A percentile compares a stretch with the other conserved stretches of the same genome.
Conservation (phyloP, 139 green algal species). For the Spirogloea muscicola region DNA sequence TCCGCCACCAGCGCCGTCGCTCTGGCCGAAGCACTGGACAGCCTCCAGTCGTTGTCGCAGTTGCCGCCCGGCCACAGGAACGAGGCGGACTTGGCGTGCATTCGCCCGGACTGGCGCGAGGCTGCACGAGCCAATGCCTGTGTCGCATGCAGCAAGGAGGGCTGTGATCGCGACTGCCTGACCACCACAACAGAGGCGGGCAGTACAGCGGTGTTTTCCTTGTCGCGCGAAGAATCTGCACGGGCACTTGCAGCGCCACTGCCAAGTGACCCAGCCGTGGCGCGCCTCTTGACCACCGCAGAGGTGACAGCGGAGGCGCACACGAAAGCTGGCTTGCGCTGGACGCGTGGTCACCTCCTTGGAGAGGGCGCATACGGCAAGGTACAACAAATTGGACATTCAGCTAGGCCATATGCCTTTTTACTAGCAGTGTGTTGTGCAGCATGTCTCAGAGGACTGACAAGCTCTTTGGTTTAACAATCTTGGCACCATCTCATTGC, state of each 20-base stretch:
- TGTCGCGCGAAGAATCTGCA: no score
- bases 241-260: not conserved
- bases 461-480: not conserved
- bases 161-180: constrained; percentile 22
- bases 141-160: constrained; percentile 25
- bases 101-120: constrained; percentile 29
- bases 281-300: constrained; percentile 1
- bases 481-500: not conserved
- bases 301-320: not conserved
- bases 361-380: constrained; percentile 67
- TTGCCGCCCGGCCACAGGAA: no score
- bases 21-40: no score
- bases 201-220: no score
- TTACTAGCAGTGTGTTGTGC: not conserved
- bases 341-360: constrained; percentile 47
- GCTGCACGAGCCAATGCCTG: constrained; percentile 9
- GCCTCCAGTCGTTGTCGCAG: no score
- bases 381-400: constrained; percentile 15
- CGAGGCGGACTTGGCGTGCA: constrained; percentile 12
- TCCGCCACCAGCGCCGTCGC: no score
- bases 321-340: constrained; percentile 50
- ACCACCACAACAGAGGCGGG: no score
- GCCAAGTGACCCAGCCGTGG: not conserved
- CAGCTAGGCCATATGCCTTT: not conserved
- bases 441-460: not conserved